Percentiles rank a stretch among this genome's conserved stretches.
Evolutionary conservation across 2,329 filamentous ascomycete genomes (phyloP).

Genomic region (Xylaria arbuscula): DNA sequence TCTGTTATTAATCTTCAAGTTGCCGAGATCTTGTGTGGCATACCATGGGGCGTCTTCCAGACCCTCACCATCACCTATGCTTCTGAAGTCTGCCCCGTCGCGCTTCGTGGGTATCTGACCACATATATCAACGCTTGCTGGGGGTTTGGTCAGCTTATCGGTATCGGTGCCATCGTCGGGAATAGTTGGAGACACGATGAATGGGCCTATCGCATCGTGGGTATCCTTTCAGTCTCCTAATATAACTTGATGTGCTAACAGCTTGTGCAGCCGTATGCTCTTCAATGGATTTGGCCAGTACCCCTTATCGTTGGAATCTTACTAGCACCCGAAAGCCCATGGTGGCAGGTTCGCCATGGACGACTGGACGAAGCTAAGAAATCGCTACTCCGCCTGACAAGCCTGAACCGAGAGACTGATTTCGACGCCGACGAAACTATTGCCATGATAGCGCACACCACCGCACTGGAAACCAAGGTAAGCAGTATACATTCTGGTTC

Average conservation of each 20-base stretch:
- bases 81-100: constrained; percentile 77
- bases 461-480: constrained; percentile 75
- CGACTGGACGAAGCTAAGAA: constrained; percentile 73
- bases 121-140: constrained; percentile 83
- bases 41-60: constrained; percentile 71
- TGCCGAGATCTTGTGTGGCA: constrained; percentile 72
- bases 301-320: constrained; percentile 73
- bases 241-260: constrained; percentile 27
- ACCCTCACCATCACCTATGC: constrained; percentile 72
- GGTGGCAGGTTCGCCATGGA: constrained; percentile 79
- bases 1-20: constrained; percentile 68
- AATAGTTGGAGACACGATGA: constrained; percentile 74
- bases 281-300: constrained; percentile 83
- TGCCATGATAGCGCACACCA: constrained; percentile 93
- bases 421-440: constrained; percentile 87
- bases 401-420: constrained; percentile 69
- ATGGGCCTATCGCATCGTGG: constrained; percentile 69
- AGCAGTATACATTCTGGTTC: not conserved
- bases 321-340: constrained; percentile 77
- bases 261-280: constrained; percentile 65
- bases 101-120: constrained; percentile 73
- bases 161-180: constrained; percentile 76
- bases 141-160: constrained; percentile 79
- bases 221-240: constrained; percentile 12
- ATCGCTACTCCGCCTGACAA: constrained; percentile 73